These are phyloP conservation scores for Aspergillus oerlinghausenensis DNA, from an alignment of 2,329 filamentous ascomycete genomes.

Conservation along the genomic window DNA sequence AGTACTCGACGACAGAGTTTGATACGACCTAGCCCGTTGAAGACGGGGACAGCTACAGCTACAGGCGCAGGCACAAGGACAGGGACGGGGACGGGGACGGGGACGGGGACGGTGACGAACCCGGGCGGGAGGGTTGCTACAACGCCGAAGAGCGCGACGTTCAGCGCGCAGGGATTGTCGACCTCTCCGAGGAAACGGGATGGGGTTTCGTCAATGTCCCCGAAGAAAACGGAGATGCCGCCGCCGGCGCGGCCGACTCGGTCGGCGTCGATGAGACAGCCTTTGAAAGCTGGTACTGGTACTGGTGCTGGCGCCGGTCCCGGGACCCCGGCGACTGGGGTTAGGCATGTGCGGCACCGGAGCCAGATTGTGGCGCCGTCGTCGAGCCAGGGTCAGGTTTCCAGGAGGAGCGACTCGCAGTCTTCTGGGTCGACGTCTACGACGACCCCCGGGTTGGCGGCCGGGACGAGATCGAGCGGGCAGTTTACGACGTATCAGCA, in stretches of 20 bases:
- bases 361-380: conserved; percentile 29
- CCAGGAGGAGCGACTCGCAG: conserved; percentile 15
- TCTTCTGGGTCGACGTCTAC: conserved; percentile 11
- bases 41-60: conserved; percentile 2
- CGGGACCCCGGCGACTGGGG: conserved; percentile 5
- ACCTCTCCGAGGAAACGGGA: conserved; percentile 22
- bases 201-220: conserved; percentile 14
- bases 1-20: conserved; percentile 26
- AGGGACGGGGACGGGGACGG: conserved; percentile 7
- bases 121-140: conserved; percentile 6
- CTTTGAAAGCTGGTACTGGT: conserved; percentile 14
- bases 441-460: neutral
- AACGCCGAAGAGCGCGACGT: conserved; percentile 16
- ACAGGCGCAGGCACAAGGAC: conserved; percentile 6
- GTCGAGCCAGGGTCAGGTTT: conserved; percentile 1
- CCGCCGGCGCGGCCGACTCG: conserved; percentile 31
- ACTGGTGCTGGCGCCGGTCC: conserved; percentile 2
- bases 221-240: conserved; percentile 30
- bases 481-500: conserved; percentile 37
- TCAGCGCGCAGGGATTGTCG: conserved; percentile 10
- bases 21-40: conserved; percentile 23
- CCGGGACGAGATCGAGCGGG: conserved; percentile 20
- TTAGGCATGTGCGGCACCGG: conserved; percentile 31
- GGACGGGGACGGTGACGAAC: conserved; percentile 7
- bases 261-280: conserved; percentile 36